Base-by-base conservation (phyloP, 345 rosid genomes). In the Carallia pectinifolia region DNA sequence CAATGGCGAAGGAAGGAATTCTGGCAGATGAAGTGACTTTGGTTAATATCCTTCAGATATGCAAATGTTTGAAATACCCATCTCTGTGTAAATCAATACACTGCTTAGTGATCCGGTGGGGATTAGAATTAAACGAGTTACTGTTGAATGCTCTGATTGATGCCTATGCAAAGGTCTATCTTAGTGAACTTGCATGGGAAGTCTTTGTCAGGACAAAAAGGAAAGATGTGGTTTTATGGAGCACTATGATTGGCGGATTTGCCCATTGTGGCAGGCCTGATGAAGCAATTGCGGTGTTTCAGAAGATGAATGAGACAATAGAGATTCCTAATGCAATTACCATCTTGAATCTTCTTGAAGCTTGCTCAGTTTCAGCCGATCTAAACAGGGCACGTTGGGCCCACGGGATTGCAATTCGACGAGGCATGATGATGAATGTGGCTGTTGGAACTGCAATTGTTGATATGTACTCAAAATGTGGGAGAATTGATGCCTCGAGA, bases 381-480 rank as follows among this genome's bases (percentile, higher is more conserved):
- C 69, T 91, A 67, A 76, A 74, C 53, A 80, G 67, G 68, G 86
- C 90, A n/a, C 88, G 81, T 65, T 86, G 88, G 77, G 91, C 82
- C 2, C 96, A 91, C 78, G 97, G 88, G 61, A 59, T 88, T 40
- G 88, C 90, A 44, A 47, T 92, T 66, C 75, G 96, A 66, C 76
- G 82, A 72, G 81, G 85, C 69, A 74, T 89, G 70, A 84, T 79
- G n/a, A 58, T 50, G 39, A 80, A 84, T 53, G 89, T 83, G 56
- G 81, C 81, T 5, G 85, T 88, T 33, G 88, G 82, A 56, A 88
- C 96, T 55, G 89, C 91, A 23, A 71, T 86, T 53, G 77, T 89
- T 50, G 91, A 86, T 44, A 83, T 83, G 86, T 91, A 89, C 71
- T 80, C 90, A 12, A 89, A 89, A 80, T 88, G 89, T 6, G 90